phyloP scores from a whole-genome alignment of 2,329 filamentous ascomycete genomes.

The Xenoacremonium recifei region DNA sequence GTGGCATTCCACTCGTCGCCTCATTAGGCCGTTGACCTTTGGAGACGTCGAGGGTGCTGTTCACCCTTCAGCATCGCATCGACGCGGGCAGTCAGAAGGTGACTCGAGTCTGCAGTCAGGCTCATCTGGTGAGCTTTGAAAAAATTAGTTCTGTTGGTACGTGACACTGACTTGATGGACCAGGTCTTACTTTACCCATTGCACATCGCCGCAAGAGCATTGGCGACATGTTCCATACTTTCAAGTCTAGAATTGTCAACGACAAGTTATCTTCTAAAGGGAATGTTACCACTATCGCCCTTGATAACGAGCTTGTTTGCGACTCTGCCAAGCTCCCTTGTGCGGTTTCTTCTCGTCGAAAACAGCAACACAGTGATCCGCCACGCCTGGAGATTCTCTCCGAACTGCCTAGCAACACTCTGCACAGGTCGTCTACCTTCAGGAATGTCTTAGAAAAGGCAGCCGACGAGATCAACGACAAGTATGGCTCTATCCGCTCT shows the following conservation, averaged over 20 bases:
- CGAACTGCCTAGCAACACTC: conserved; percentile 20
- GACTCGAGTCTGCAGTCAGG: no score
- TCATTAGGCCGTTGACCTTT: background rate
- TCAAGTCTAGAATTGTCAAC: conserved; percentile 25
- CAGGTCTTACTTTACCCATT: background rate
- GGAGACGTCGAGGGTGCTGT: background rate
- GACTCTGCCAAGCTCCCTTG: no score
- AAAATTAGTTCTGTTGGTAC: no score
- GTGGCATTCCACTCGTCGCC: background rate
- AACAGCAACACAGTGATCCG: no score
- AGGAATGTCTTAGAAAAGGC: conserved; percentile 28
- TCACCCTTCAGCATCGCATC: background rate
- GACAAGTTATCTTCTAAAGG: conserved; percentile 11
- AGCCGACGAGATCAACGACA: conserved; percentile 27
- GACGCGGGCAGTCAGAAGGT: no score
- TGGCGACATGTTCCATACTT: conserved; percentile 28
- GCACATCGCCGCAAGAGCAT: conserved; percentile 26
- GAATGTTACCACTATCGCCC: background rate
- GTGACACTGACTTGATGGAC: no score
- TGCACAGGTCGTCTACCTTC: conserved; percentile 29
- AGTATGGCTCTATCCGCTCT: conserved; percentile 19
- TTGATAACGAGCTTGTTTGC: no score
- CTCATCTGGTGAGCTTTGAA: no score
- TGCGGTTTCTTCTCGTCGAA: no score
- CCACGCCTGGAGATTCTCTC: conserved; percentile 29